Conservation (phyloP, 1,284 basidiomycete genomes). For the Cryptococcus sp. region DNA sequence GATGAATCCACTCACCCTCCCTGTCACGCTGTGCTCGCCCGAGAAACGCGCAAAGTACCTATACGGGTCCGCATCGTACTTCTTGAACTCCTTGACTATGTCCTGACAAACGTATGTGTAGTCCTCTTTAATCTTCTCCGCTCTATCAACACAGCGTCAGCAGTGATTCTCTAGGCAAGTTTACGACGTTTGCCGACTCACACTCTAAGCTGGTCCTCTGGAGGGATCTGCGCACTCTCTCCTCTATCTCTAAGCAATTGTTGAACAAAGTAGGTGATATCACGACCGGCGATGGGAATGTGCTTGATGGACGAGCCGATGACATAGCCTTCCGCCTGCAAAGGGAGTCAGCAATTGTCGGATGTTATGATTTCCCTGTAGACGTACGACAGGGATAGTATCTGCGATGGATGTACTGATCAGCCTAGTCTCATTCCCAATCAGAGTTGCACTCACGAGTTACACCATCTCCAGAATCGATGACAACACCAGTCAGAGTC, state of each 20-base stretch:
- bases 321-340: slow-evolving; percentile 87
- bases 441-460: slow-evolving; percentile 61
- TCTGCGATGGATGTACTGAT: slow-evolving; percentile 29
- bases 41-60: slow-evolving; percentile 95
- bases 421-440: not conserved
- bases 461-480: slow-evolving; percentile 98
- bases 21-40: slow-evolving; percentile 89
- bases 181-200: slow-evolving; percentile 21
- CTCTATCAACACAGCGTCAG: slow-evolving; percentile 48
- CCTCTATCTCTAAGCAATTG: slow-evolving; percentile 95
- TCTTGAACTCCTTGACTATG: slow-evolving; percentile 98
- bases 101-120: slow-evolving; percentile 99
- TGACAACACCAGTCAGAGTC: slow-evolving; percentile 94
- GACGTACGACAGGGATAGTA: slow-evolving; percentile 53
- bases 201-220: slow-evolving; percentile 92
- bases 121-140: slow-evolving; percentile 95
- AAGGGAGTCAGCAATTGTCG: not conserved
- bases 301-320: slow-evolving; percentile 99
- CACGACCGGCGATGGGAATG: slow-evolving; percentile 96
- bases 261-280: slow-evolving; percentile 96
- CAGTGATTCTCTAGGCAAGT: not conserved
- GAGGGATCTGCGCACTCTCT: slow-evolving; percentile 84
- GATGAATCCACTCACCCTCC: slow-evolving; percentile 64
- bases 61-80: slow-evolving; percentile 95
- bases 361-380: not conserved